Evolutionary conservation across 2,329 filamentous ascomycete species (phyloP).

Genomic region (Juglanconis juglandina): DNA sequence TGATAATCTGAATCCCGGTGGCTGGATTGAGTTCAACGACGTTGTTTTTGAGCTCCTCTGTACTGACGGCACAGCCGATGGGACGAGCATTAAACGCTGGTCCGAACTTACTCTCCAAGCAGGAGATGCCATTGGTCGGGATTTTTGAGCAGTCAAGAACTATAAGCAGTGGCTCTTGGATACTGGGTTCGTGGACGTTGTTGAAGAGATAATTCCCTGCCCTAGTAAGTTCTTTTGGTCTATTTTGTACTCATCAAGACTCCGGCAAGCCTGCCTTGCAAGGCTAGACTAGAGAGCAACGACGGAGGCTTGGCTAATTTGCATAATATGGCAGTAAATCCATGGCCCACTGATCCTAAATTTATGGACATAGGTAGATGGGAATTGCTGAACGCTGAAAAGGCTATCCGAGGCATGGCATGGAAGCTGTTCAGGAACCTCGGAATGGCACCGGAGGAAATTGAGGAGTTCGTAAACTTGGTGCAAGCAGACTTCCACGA

Average conservation of each 20-base stretch:
- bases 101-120: slow-evolving; percentile 22
- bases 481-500: not conserved
- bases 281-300: not conserved
- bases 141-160: too few species aligned
- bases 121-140: slow-evolving; percentile 8
- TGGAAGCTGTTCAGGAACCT: not conserved
- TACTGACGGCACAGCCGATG: slow-evolving; percentile 29
- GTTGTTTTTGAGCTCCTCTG: slow-evolving; percentile 20
- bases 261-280: too few species aligned
- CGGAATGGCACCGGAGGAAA: not conserved
- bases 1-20: slow-evolving; percentile 38
- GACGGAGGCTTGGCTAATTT: not conserved
- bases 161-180: not conserved
- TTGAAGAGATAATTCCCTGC: not conserved
- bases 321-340: not conserved
- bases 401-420: not conserved
- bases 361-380: not conserved
- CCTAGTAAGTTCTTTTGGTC: not conserved
- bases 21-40: slow-evolving; percentile 37
- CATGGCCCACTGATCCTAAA: not conserved
- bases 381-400: not conserved
- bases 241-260: too few species aligned
- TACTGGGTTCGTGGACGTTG: not conserved
- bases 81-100: slow-evolving; percentile 25
- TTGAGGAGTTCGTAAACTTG: not conserved